phyloP scores from a whole-genome alignment of 2,329 filamentous ascomycete species.

The Metarhizium brunneum region DNA sequence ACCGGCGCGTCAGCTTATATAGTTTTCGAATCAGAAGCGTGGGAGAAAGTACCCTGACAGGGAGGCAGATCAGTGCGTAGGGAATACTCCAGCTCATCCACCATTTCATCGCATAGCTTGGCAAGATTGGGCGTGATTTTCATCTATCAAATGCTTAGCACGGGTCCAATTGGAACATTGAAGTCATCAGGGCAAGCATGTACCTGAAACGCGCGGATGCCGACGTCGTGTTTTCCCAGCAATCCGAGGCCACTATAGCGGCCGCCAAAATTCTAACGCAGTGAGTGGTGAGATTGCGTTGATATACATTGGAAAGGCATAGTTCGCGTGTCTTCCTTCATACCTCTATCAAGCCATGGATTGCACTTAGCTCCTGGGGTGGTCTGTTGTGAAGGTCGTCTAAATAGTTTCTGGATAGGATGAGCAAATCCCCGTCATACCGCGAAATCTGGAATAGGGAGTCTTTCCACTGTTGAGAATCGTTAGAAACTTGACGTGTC shows the following conservation, averaged over 20 bases:
- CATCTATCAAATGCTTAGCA: neutral
- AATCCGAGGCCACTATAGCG: conserved; percentile 6
- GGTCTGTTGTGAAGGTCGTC: conserved; percentile 8
- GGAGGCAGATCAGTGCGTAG: conserved; percentile 2
- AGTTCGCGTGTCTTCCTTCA: neutral
- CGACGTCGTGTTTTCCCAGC: conserved; percentile 5
- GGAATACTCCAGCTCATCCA: conserved; percentile 6
- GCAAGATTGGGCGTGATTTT: conserved; percentile 8
- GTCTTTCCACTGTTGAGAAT: conserved; percentile 3
- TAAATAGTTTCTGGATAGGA: conserved; percentile 5
- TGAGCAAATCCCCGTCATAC: conserved; percentile 6
- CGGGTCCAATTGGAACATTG: neutral
- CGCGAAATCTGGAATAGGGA: conserved; percentile 7
- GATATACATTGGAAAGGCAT: neutral
- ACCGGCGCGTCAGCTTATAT: neutral
- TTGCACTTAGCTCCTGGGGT: conserved; percentile 4
- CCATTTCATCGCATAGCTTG: conserved; percentile 4
- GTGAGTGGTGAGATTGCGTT: neutral
- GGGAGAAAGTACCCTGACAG: conserved; percentile 4
- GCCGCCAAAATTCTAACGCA: conserved; percentile 8
- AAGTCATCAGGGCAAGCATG: neutral
- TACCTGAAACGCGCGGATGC: conserved; percentile 8
- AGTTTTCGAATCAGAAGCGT: neutral
- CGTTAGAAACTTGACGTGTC: neutral
- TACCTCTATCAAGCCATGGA: conserved; percentile 7